Evolutionary conservation across 2,329 filamentous ascomycete genomes (phyloP).

Genomic region (Leptographium galeiforme): DNA sequence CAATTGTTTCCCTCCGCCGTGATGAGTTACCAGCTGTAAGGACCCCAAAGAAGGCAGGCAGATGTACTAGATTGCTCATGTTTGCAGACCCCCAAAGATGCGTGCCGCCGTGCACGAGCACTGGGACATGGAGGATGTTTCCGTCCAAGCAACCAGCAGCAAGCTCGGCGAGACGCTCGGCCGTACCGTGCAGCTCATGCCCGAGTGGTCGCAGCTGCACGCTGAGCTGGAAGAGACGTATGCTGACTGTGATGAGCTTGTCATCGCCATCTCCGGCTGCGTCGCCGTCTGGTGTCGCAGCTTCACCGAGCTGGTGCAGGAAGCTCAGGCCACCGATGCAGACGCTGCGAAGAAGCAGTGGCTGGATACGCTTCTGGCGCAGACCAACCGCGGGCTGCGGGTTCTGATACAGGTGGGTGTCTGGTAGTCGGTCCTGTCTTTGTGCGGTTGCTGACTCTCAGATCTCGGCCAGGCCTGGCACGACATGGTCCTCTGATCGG

Average conservation of each 20-base stretch:
- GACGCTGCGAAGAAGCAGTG: conserved; percentile 24
- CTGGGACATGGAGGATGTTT: conserved; percentile 23
- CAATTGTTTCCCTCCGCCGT: too few relatives aligned
- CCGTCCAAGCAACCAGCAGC: conserved; percentile 20
- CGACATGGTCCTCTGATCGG: conserved; percentile 24
- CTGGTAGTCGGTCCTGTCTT: neutral
- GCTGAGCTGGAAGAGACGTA: conserved; percentile 23
- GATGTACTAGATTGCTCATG: neutral
- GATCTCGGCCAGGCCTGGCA: conserved; percentile 13
- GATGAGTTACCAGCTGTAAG: too few relatives aligned
- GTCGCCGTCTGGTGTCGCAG: conserved; percentile 26
- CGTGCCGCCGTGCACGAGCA: conserved; percentile 28
- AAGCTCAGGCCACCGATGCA: conserved; percentile 18
- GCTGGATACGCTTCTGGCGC: conserved; percentile 28
- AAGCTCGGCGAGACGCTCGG: conserved; percentile 23
- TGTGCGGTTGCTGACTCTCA: neutral
- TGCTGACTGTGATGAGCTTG: conserved; percentile 25
- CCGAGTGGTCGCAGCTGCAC: conserved; percentile 30
- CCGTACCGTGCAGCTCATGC: conserved; percentile 23
- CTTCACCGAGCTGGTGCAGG: conserved; percentile 22
- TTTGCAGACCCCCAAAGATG: conserved; percentile 26
- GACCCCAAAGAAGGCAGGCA: too few relatives aligned
- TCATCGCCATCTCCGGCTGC: conserved; percentile 21
- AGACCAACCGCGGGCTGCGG: conserved; percentile 17
- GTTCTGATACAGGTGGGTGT: conserved; percentile 20